Percentiles rank a stretch among this genome's conserved stretches.
Evolutionary conservation across 192 early-diverging fungal species (phyloP).

Genomic region (Backusella tarrabulga): DNA sequence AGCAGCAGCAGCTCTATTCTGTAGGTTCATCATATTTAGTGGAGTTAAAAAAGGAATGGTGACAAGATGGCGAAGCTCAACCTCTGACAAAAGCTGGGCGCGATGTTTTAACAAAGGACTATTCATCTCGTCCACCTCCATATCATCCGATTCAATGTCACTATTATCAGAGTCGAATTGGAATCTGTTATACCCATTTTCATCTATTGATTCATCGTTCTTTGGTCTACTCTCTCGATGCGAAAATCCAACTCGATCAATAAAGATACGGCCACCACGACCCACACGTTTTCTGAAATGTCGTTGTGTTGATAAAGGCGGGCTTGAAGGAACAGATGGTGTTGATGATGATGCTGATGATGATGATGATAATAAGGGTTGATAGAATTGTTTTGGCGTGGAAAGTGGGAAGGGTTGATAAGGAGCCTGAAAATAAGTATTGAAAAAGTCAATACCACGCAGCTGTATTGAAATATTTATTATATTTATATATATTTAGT

Average conservation of each 20-base stretch:
- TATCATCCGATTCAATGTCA: conserved; percentile 43
- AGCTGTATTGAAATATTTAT: neutral
- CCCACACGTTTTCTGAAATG: conserved; percentile 64
- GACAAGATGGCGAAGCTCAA: conserved; percentile 47
- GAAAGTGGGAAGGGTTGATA: conserved; percentile 46
- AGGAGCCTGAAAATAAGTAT: conserved; percentile 35
- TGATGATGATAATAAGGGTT: conserved; percentile 3
- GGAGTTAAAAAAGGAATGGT: conserved; percentile 35
- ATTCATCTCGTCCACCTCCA: conserved; percentile 43
- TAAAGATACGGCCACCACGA: conserved; percentile 72
- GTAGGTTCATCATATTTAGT: conserved; percentile 9
- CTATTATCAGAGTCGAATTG: conserved; percentile 44
- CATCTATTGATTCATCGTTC: conserved; percentile 23
- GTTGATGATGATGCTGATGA: neutral
- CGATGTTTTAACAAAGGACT: conserved; percentile 41
- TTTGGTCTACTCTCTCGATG: neutral
- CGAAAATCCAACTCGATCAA: conserved; percentile 59
- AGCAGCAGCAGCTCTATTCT: neutral
- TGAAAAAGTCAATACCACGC: neutral
- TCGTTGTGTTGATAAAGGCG: conserved; percentile 13
- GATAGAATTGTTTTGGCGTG: conserved; percentile 38
- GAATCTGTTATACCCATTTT: conserved; percentile 33
- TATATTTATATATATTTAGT: neutral
- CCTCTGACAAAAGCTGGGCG: conserved; percentile 40
- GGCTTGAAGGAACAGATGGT: neutral